Evolutionary conservation across 306 rosid genomes (phyloP), one percentile per base, ranked within the genome.

Genomic region (Geum urbanum): DNA sequence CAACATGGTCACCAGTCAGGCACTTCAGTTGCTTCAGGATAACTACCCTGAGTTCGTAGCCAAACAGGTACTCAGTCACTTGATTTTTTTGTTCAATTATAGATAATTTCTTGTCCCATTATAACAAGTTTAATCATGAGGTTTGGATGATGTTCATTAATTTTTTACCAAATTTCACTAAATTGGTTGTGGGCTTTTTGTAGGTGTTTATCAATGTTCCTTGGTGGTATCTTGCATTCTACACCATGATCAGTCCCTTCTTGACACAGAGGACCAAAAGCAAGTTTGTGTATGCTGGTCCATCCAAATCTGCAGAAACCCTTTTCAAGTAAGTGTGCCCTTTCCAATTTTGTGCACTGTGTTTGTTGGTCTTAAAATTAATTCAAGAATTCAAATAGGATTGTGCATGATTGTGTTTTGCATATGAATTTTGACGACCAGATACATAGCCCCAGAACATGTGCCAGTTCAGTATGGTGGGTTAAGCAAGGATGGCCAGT

Each of bases 391-490:
- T 35, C 63, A 58, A 58, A 14, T 40, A 40, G 60, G 19, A 41
- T 11, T 43, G 13, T 15, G 9, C n/a, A 62, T 47, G 6, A 64
- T 61, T 52, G 7, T 6, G 0, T 46, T 63, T 37, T 69, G 35
- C 16, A 7, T 11, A 16, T 48, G 9, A 66, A 54, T 53, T 54
- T 3, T n/a, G 22, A 1, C 0, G 3, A 24, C 61, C 84, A 94
- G 98, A 67, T 94, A 94, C 56, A 78, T 88, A 4, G 88, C 92
- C 60, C 90, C 95, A 0, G 97, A 94, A 71, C 92, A 74, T 18
- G 98, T 94, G 5, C 98, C 98, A 0, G 78, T 88, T 55, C 92
- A 88, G 69, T 90, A 94, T 27, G 98, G 98, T 58, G 98, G 98
- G 32, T 68, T 94, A 41, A 94, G 90, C 89, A 76, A 83, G 67